phyloP scores from a whole-genome alignment of 345 rosid species.

The Euphorbia tirucalli region DNA sequence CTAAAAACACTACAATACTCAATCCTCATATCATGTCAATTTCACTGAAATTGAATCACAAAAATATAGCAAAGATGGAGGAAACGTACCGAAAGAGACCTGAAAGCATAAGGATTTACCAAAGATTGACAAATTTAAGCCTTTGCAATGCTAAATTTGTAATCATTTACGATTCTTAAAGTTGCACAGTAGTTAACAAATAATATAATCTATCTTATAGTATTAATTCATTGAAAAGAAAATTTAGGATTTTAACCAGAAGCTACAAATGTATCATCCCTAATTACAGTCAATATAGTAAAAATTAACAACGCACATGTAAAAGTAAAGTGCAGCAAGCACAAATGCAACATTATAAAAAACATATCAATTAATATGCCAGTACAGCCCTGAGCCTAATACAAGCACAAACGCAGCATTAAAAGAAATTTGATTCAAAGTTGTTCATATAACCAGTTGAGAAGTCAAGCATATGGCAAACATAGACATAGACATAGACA shows the following conservation, averaged over 20 bases:
- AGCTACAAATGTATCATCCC: not conserved
- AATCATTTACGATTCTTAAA: not conserved
- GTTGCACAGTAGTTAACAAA: not conserved
- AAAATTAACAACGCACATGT: constrained; percentile 21
- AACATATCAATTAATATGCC: constrained; percentile 67
- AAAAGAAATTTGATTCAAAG: too few relatives aligned
- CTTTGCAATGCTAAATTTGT: not conserved
- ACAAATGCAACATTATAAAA: constrained; percentile 66
- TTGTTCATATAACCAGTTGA: too few relatives aligned
- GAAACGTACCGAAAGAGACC: too few relatives aligned
- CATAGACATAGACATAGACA: too few relatives aligned
- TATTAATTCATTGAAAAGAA: not conserved
- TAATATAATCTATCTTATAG: not conserved
- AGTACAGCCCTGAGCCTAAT: constrained; percentile 77
- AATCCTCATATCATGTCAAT: too few relatives aligned
- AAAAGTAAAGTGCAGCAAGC: constrained; percentile 33
- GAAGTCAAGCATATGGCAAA: too few relatives aligned
- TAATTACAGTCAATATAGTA: not conserved
- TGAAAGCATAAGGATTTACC: not conserved
- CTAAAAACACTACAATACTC: too few relatives aligned
- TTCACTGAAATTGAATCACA: too few relatives aligned
- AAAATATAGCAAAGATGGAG: too few relatives aligned
- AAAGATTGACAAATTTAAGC: not conserved
- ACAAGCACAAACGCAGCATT: too few relatives aligned
- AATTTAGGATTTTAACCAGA: not conserved